phyloP scores from a whole-genome alignment of 441 rosid genomes.

The Bocquillonia castaneifolia region DNA sequence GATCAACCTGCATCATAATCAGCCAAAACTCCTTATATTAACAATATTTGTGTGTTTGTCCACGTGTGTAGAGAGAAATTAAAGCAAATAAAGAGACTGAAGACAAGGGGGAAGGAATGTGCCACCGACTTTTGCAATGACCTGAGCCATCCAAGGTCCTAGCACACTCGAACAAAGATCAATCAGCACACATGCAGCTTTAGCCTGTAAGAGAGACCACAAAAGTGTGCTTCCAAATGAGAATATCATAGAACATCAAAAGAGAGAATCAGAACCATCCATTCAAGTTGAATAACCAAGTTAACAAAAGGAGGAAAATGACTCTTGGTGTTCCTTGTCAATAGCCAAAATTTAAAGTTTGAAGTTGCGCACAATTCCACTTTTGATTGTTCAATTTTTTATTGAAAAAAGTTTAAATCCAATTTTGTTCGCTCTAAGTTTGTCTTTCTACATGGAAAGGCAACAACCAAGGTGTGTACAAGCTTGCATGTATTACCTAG shows the following conservation, averaged over 20 bases:
- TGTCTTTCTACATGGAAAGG: too few relatives aligned
- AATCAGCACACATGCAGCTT: constrained; percentile 78
- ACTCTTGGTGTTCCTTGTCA: not conserved
- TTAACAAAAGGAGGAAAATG: not conserved
- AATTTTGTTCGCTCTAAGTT: not conserved
- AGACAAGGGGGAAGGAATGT: constrained; percentile 14
- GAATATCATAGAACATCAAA: not conserved
- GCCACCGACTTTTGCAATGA: constrained; percentile 68
- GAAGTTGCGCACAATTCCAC: not conserved
- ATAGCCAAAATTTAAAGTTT: constrained; percentile 7
- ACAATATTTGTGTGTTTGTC: not conserved
- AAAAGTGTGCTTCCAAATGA: constrained; percentile 18
- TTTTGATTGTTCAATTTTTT: not conserved
- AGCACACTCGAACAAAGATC: constrained; percentile 72
- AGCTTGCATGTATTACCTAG: not conserved
- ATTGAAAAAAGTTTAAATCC: not conserved
- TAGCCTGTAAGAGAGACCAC: constrained; percentile 50
- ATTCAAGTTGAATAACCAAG: not conserved
- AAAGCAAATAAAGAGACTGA: constrained; percentile 4
- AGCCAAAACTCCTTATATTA: constrained; percentile 24
- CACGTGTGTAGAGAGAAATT: not conserved
- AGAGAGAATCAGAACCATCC: too few relatives aligned
- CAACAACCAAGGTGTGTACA: not conserved
- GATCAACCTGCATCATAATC: constrained; percentile 55
- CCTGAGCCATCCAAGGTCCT: constrained; percentile 71